These are phyloP conservation scores for Ganoderma multipileum DNA, from an alignment of 1,284 basidiomycete species.

Conservation along the genomic window DNA sequence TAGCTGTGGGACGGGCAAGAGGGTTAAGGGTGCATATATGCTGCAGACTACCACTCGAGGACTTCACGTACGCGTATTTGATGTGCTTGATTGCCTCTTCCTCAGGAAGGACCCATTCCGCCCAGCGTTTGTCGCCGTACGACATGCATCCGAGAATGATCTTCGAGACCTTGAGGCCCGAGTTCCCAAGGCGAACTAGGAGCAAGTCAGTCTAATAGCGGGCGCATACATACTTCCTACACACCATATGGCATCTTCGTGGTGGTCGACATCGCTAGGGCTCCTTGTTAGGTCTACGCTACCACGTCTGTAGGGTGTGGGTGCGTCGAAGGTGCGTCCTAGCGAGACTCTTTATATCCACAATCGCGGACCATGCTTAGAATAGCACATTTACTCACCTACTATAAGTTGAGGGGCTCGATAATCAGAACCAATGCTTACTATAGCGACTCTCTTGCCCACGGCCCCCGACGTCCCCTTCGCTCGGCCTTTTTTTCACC, in stretches of 20 bases:
- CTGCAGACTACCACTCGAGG: too few relatives aligned
- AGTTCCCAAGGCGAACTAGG: conserved; percentile 51
- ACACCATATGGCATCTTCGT: conserved; percentile 10
- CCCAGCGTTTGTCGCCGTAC: conserved; percentile 47
- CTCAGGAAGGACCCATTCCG: conserved; percentile 48
- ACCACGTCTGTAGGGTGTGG: background rate
- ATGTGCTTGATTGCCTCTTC: conserved; percentile 47
- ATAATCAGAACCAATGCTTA: background rate
- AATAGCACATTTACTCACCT: background rate
- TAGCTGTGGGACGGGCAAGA: conserved; percentile 16
- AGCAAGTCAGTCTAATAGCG: background rate
- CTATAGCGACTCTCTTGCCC: background rate
- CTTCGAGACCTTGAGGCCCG: conserved; percentile 52
- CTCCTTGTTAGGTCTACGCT: background rate
- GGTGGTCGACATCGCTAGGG: background rate
- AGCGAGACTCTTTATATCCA: background rate
- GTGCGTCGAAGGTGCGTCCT: background rate
- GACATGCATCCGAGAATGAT: conserved; percentile 53
- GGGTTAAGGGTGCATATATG: background rate
- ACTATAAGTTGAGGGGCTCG: background rate
- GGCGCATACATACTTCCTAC: background rate
- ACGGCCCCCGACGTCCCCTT: background rate
- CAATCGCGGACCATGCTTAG: background rate
- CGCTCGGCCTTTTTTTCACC: background rate
- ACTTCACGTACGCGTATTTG: conserved; percentile 45